Conservation (phyloP, 208 protist genomes). For the Leishmania arabica region DNA sequence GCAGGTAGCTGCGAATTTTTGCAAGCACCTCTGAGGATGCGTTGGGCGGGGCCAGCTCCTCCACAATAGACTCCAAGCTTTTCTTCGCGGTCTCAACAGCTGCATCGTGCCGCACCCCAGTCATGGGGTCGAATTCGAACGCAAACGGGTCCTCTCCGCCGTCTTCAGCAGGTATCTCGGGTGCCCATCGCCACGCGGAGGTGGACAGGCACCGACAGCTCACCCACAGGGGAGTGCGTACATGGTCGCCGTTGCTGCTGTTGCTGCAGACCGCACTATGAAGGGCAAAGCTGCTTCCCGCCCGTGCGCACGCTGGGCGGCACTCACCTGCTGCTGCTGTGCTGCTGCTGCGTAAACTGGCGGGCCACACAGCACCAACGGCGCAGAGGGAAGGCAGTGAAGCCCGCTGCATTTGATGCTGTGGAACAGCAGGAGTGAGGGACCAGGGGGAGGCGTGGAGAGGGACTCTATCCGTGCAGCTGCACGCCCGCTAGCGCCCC, state of each 20-base stretch:
- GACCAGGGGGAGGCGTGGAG: neutral
- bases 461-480: neutral
- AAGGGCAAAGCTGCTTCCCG: neutral
- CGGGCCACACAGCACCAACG: neutral
- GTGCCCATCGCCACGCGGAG: neutral
- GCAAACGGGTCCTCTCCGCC: conserved; percentile 24
- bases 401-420: neutral
- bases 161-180: neutral
- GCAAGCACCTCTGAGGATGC: conserved; percentile 49
- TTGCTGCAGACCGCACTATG: neutral
- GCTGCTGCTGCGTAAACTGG: neutral
- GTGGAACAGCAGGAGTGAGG: neutral
- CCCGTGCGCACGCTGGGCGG: neutral
- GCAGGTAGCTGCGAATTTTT: conserved; percentile 67
- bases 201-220: neutral
- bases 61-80: conserved; percentile 57
- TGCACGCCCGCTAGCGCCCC: neutral
- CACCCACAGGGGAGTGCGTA: neutral
- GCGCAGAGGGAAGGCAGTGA: neutral
- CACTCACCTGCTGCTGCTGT: neutral
- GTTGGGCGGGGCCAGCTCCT: conserved; percentile 51
- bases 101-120: conserved; percentile 76
- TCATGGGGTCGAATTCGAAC: conserved; percentile 83
- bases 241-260: neutral
- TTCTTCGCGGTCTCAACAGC: conserved; percentile 65